These are phyloP conservation scores for Lasiodiplodia citricola DNA, from an alignment of 2,329 filamentous ascomycete genomes.

Conservation along the genomic window DNA sequence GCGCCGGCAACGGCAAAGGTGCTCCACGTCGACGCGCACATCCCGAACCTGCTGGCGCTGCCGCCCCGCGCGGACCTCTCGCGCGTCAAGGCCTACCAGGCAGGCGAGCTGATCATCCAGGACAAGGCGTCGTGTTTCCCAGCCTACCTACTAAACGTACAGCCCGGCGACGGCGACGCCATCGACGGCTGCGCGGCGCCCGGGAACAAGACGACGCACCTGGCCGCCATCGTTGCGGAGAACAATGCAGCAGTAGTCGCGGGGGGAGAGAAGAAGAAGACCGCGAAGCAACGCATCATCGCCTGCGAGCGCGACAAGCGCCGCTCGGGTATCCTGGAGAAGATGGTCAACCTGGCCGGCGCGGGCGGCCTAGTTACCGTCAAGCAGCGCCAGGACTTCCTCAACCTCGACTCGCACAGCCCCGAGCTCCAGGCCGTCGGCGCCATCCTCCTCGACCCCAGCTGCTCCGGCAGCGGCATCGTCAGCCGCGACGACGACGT, in stretches of 20 bases:
- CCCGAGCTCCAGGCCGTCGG: constrained; percentile 68
- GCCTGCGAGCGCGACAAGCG: constrained; percentile 79
- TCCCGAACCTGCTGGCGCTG: constrained; percentile 83
- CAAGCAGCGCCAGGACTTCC: constrained; percentile 78
- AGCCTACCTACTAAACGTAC: constrained; percentile 80
- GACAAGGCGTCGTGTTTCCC: constrained; percentile 98
- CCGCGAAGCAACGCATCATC: constrained; percentile 60
- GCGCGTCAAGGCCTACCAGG: constrained; percentile 73
- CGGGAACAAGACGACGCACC: constrained; percentile 95
- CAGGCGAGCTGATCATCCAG: constrained; percentile 84
- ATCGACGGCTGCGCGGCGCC: constrained; percentile 95
- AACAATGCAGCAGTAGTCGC: background rate
- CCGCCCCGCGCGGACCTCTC: constrained; percentile 74
- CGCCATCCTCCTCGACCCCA: constrained; percentile 85
- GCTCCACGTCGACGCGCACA: constrained; percentile 76
- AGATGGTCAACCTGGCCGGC: constrained; percentile 82
- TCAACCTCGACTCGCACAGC: constrained; percentile 72
- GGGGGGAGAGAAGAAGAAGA: background rate
- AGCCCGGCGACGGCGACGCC: constrained; percentile 71
- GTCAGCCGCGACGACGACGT: constrained; percentile 77
- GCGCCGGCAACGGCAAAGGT: constrained; percentile 51
- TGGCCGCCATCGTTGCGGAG: constrained; percentile 72
- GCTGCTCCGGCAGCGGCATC: constrained; percentile 95
- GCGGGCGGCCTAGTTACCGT: constrained; percentile 70
- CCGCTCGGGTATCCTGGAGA: constrained; percentile 76